phyloP scores from a whole-genome alignment of 2,329 filamentous ascomycete species.

The Madurella fahalii region DNA sequence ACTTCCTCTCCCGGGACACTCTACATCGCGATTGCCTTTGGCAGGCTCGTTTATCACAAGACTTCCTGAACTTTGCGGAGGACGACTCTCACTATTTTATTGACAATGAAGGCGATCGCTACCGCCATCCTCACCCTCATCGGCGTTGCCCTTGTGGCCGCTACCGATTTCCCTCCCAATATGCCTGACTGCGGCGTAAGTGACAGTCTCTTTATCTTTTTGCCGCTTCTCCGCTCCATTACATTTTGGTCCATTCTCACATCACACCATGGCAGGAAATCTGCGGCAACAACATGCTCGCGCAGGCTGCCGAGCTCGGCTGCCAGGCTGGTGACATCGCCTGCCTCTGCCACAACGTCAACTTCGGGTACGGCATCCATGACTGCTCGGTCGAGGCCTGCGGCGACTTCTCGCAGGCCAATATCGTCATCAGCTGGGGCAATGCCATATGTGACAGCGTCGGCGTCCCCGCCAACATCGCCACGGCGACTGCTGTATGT shows the following conservation, averaged over 20 bases:
- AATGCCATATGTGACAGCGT: constrained; percentile 36
- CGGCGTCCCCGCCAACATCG: constrained; percentile 32
- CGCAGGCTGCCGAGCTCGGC: constrained; percentile 41
- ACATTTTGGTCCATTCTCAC: not conserved
- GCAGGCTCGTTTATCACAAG: constrained; percentile 8
- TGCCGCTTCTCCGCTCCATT: not conserved
- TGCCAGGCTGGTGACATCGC: constrained; percentile 40
- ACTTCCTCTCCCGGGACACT: not conserved
- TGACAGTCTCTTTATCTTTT: constrained; percentile 16
- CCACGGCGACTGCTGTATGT: constrained; percentile 2
- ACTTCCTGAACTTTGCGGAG: constrained; percentile 3
- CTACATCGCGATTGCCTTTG: not conserved
- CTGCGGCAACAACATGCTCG: constrained; percentile 51
- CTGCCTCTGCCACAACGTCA: constrained; percentile 45
- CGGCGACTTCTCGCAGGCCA: constrained; percentile 31
- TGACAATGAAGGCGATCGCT: constrained; percentile 48
- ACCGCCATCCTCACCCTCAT: constrained; percentile 38
- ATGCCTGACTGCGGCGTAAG: constrained; percentile 54
- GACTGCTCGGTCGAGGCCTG: constrained; percentile 48
- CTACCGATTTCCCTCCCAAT: constrained; percentile 35
- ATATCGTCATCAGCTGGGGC: constrained; percentile 38
- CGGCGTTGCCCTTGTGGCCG: constrained; percentile 39
- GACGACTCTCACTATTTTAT: constrained; percentile 11
- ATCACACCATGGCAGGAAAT: constrained; percentile 34
- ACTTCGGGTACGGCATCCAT: constrained; percentile 48